Evolutionary conservation across 371 early-diverging fungal genomes (phyloP), one percentile per base, ranked within the genome.

Genomic region (Apophysomyces ossiformis): DNA sequence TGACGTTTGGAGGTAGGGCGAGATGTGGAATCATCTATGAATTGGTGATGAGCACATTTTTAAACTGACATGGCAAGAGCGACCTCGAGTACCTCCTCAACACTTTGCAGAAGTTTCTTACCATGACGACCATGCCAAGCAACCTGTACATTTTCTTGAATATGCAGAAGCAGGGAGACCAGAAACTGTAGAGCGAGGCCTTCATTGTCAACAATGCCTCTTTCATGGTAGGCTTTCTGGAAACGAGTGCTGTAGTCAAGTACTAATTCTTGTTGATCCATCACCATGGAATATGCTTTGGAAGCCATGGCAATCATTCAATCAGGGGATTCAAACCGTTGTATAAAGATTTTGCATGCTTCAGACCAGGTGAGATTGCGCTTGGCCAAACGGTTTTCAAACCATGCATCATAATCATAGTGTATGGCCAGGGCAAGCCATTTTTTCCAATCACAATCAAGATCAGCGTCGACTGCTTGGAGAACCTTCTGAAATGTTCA

Each of bases 101-200:
- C 50, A 21, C 21, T 21, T 21, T 50, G 50, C 0, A 2, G 21
- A 5, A 21, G 21, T 7, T 50, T 50, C 2, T 50, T 50, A 1
- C 50, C 50, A 50, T 50, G 50, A 3, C 26, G 50, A 18, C 50
- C 50, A 50, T 50, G 50, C 50, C 50, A 50, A 5, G 50, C 21
- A 2, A 50, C 50, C 21, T 50, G 50, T 18, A 50, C 50, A 18
- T 50, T 50, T 50, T 50, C 50, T 0, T 26, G n/a, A 26, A 50
- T 9, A 7, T 50, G 50, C 0, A 18, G 50, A 7, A 50, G 50
- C 50, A 50, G 21, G 21, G 50, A 50, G 0, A 50, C 50, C 50
- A 50, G 50, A 9, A 50, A 50, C 26, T 2, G 2, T n/a, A 50
- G 26, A 26, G 50, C 50, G 16, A 50, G 26, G 7, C 50, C 50